Base-by-base conservation (phyloP, 345 rosid genomes). In the Gossypium australe region DNA sequence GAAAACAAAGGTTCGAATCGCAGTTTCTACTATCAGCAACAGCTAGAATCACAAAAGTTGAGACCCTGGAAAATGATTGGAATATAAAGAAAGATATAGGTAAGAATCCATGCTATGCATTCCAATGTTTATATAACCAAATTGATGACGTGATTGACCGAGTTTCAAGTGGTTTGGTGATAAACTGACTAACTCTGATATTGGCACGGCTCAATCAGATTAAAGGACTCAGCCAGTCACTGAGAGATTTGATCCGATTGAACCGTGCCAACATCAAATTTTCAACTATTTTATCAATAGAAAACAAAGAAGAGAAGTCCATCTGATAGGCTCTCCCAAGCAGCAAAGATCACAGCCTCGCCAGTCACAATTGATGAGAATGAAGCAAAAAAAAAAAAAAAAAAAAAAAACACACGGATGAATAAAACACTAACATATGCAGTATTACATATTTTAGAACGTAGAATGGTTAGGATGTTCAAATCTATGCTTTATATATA, bases 201-300 rank as follows among this genome's bases (percentile, higher is more conserved):
- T 78, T 78, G 81, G 72, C 81, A 61, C 81, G 78, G 78, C 81
- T 78, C 81, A 78, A 78, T 78, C 81, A 74, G 73, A 74, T 29
- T 27, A 69, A 78, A 74, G 57, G 20, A n/a, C 74, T 71, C 64
- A 34, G 48, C 44, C 41, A 14, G 27, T 22, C 41, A 14, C 25
- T n/a, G 73, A 70, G 73, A 34, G 48, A 27, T 70, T 70, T 70
- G 62, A 53, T 70, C 73, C 2, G 61, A 70, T 53, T 70, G 73
- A 70, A 70, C 62, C 29, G 48, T 70, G 73, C 73, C 73, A 70
- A 70, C 61, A 53, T 70, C 73, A 53, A 70, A 10, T 11, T 25
- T 25, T 25, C 72, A 22, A 49, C 43, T 2, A 38, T 48, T n/a
- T 41, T 16, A 55, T 58, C 18, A 34, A 29, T 7, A 2, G 41